Conservation (phyloP, 2,329 filamentous ascomycete genomes). For the Ophiostoma pallidulum region DNA sequence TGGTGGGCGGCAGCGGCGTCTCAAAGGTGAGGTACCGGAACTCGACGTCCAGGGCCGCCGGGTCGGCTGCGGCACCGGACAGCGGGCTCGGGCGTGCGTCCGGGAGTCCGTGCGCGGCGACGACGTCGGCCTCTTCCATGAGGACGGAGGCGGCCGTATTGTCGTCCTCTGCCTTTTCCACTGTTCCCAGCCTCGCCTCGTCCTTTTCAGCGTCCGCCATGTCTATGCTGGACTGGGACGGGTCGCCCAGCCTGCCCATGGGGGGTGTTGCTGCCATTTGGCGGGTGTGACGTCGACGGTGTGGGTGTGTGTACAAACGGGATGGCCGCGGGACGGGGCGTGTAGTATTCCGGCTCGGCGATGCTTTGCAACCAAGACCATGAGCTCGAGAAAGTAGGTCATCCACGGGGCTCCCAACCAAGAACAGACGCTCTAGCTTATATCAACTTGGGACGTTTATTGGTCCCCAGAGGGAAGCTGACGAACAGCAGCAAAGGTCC, state of each 20-base stretch:
- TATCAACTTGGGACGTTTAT: no score
- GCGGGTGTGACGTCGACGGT: background rate
- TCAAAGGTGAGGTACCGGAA: conserved; percentile 34
- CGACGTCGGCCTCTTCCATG: background rate
- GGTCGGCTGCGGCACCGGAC: background rate
- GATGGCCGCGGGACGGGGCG: no score
- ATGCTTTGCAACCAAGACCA: no score
- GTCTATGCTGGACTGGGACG: background rate
- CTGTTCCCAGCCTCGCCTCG: background rate
- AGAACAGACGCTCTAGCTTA: no score
- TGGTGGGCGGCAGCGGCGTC: conserved; percentile 27
- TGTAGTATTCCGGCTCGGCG: no score
- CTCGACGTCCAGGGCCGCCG: conserved; percentile 21
- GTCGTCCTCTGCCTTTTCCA: background rate
- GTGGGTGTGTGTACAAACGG: background rate
- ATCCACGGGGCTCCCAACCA: no score
- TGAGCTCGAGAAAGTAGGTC: no score
- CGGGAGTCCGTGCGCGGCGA: background rate
- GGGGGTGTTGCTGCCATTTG: background rate
- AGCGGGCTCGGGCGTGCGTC: background rate
- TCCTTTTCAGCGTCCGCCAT: background rate
- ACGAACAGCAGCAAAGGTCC: no score
- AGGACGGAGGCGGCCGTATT: conserved; percentile 5
- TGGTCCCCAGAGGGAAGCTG: no score
- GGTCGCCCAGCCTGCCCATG: background rate